phyloP scores from a whole-genome alignment of 371 early-diverging fungal genomes.

The Fennellomyces sp. region DNA sequence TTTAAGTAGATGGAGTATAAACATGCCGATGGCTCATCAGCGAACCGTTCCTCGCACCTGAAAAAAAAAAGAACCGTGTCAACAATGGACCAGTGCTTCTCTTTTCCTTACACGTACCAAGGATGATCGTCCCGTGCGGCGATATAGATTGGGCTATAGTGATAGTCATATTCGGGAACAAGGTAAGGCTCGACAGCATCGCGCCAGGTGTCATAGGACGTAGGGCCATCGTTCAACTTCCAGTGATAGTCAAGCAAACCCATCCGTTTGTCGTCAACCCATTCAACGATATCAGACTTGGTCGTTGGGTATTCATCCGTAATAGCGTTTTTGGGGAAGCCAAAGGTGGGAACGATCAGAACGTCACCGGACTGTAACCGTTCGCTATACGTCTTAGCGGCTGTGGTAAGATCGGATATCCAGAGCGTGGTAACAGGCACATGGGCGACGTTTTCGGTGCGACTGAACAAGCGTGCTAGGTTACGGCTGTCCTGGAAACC shows the following conservation, averaged over 20 bases:
- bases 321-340: slow-evolving; percentile 18
- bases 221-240: slow-evolving; percentile 37
- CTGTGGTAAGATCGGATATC: slow-evolving; percentile 21
- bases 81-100: not conserved
- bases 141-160: slow-evolving; percentile 41
- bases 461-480: slow-evolving; percentile 61
- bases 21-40: slow-evolving; percentile 39
- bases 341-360: slow-evolving; percentile 43
- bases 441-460: slow-evolving; percentile 48
- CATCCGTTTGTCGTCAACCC: slow-evolving; percentile 31
- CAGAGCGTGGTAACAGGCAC: slow-evolving; percentile 36
- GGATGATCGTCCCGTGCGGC: slow-evolving; percentile 31
- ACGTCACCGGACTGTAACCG: slow-evolving; percentile 31
- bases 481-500: slow-evolving; percentile 47
- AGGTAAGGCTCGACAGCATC: slow-evolving; percentile 36
- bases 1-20: slow-evolving; percentile 35
- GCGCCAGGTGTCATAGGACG: slow-evolving; percentile 34
- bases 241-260: slow-evolving; percentile 37
- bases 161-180: slow-evolving; percentile 35
- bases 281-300: slow-evolving; percentile 25
- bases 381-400: slow-evolving; percentile 16
- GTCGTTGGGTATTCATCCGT: slow-evolving; percentile 26
- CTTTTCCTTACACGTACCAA: slow-evolving; percentile 26
- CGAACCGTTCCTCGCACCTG: slow-evolving; percentile 51
- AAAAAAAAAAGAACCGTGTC: not conserved